phyloP scores from a whole-genome alignment of 768 basidiomycete genomes.

The Asterophora parasitica region DNA sequence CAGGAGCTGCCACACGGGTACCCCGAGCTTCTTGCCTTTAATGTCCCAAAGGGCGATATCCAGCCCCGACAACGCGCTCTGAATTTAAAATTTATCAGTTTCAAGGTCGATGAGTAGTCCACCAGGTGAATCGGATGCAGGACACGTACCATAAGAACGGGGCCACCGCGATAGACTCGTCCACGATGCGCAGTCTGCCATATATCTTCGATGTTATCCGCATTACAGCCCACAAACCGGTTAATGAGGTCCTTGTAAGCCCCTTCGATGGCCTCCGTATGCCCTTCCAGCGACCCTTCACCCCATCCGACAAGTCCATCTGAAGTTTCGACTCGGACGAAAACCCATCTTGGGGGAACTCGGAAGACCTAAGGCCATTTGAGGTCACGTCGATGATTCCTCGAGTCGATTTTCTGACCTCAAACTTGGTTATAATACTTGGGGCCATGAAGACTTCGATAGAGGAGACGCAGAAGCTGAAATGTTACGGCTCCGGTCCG shows the following conservation, averaged over 20 bases:
- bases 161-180: slow-evolving; percentile 71
- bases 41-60: slow-evolving; percentile 77
- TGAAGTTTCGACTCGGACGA: slow-evolving; percentile 63
- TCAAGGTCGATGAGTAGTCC: too few relatives aligned
- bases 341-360: slow-evolving; percentile 69
- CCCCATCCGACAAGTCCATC: slow-evolving; percentile 70
- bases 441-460: slow-evolving; percentile 1
- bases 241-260: slow-evolving; percentile 54
- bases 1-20: slow-evolving; percentile 58
- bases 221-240: slow-evolving; percentile 56
- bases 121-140: background rate
- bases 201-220: slow-evolving; percentile 66
- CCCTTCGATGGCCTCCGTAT: slow-evolving; percentile 72
- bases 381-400: background rate
- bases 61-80: slow-evolving; percentile 54
- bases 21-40: slow-evolving; percentile 73
- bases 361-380: slow-evolving; percentile 45
- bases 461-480: too few relatives aligned
- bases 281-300: slow-evolving; percentile 68
- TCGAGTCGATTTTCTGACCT: slow-evolving; percentile 14
- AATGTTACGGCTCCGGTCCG: too few relatives aligned
- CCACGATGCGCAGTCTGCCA: slow-evolving; percentile 63
- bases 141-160: slow-evolving; percentile 55
- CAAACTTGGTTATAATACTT: slow-evolving; percentile 23
- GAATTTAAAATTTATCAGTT: background rate